phyloP scores from a whole-genome alignment of 2,329 filamentous ascomycete species.

The Neofusicoccum sp. region DNA sequence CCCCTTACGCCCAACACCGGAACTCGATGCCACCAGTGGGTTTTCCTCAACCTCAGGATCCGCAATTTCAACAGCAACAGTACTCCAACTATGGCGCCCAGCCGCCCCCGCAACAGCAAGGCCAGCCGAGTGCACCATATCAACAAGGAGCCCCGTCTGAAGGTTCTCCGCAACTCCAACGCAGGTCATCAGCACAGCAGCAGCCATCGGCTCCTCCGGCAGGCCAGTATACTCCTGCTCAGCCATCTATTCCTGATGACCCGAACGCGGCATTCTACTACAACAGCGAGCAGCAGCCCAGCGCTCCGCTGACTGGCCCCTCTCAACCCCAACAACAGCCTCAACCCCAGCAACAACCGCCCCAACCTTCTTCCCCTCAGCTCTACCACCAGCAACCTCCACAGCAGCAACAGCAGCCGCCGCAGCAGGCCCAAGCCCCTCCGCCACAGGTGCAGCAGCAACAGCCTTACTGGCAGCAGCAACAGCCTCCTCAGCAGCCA shows the following conservation, averaged over 20 bases:
- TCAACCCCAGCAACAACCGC: neutral
- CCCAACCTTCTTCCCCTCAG: slow-evolving; percentile 19
- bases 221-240: slow-evolving; percentile 35
- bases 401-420: slow-evolving; percentile 28
- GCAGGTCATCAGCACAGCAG: slow-evolving; percentile 33
- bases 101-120: slow-evolving; percentile 26
- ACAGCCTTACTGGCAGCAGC: slow-evolving; percentile 23
- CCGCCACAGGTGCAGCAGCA: slow-evolving; percentile 16
- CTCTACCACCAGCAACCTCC: slow-evolving; percentile 26
- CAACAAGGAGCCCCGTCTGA: slow-evolving; percentile 31
- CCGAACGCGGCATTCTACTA: slow-evolving; percentile 31
- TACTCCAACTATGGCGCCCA: slow-evolving; percentile 33
- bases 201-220: slow-evolving; percentile 37
- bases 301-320: slow-evolving; percentile 13
- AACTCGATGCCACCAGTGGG: slow-evolving; percentile 32
- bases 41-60: slow-evolving; percentile 31
- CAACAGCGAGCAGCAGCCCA: slow-evolving; percentile 18
- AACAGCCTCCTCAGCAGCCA: slow-evolving; percentile 24
- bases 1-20: slow-evolving; percentile 38
- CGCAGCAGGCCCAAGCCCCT: slow-evolving; percentile 22
- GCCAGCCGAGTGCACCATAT: slow-evolving; percentile 31
- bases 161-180: slow-evolving; percentile 40
- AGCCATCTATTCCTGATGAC: slow-evolving; percentile 37
- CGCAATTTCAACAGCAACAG: slow-evolving; percentile 35
- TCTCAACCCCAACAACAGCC: slow-evolving; percentile 24